Evolutionary conservation across 83 land plant species (phyloP).

Genomic region (Thuja plicata): DNA sequence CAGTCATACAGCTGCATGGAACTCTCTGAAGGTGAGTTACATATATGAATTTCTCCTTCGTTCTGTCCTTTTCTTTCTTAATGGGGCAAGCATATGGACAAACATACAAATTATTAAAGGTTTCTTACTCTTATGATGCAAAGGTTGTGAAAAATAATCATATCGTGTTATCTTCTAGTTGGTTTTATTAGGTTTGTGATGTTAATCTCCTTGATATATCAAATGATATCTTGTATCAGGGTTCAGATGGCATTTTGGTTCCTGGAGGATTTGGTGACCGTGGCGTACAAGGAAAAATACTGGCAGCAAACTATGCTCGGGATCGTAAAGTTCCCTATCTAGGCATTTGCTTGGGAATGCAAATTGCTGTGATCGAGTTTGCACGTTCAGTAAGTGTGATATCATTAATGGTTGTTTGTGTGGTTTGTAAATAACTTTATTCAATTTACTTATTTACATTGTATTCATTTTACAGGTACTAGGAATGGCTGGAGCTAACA

Average conservation of each 20-base stretch:
- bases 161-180: background rate
- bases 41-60: constrained; percentile 8
- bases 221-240: constrained; percentile 36
- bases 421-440: background rate
- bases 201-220: background rate
- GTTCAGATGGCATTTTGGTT: constrained; percentile 84
- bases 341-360: constrained; percentile 98
- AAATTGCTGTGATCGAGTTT: constrained; percentile 93
- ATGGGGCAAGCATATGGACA: background rate
- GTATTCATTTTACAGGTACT: constrained; percentile 39
- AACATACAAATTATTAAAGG: background rate
- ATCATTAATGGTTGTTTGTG: background rate
- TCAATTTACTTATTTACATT: background rate
- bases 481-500: constrained; percentile 77
- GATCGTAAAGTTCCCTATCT: constrained; percentile 80
- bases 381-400: constrained; percentile 58
- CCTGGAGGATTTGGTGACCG: constrained; percentile 98
- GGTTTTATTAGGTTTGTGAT: background rate
- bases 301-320: constrained; percentile 92
- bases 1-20: constrained; percentile 79
- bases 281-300: constrained; percentile 94
- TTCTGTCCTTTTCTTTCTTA: background rate
- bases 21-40: constrained; percentile 60
- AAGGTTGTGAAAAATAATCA: background rate
- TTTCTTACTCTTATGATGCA: background rate